Evolutionary conservation across 2,329 filamentous ascomycete species (phyloP), one percentile per base, ranked within the genome.

Genomic region (Gaeumannomyces sp.): DNA sequence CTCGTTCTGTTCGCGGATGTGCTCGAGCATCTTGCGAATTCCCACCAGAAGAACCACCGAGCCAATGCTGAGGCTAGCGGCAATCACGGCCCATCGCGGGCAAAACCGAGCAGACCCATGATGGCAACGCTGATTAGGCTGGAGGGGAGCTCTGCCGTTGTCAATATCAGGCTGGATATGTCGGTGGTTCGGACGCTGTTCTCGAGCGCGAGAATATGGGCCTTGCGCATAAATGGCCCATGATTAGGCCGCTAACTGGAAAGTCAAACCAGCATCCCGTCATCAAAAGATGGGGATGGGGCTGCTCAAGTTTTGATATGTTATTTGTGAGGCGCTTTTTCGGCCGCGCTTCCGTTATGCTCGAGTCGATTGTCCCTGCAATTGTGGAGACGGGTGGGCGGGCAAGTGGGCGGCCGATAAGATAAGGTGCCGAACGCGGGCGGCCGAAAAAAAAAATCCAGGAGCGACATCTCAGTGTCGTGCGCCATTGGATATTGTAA

Each of bases 1-100:
- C 74, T 88, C 83, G 68, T 89, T 89, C 64, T 88, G 81, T 70
- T 86, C 80, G 68, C 87, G 83, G 69, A 89, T 85, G 64, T 83
- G 77, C 65, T 79, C 78, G 59, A 93, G 84, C 64, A 85, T 80
- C 53, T 80, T 74, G 67, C 82, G 81, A 74, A 91, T 85, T 63
- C 81, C 79, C 66, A 81, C 78, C 65, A 88, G 74, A 67, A 89
- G 78, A 69, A 83, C 75, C 70, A 87, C 83, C 57, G 87, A 81
- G 67, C 87, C 83, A 64, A 90, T 72, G 59, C 81, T 81, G 64
- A 87, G 78, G 60, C 79, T 79, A 57, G 81, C 76, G 63, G 86
- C 77, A 65, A 88, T 76, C 59, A 85, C 70, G 68, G 79, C 71
- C 86, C 83, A 74, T 86, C 81, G 69, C 79, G 81, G 38, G 76